Conservation (phyloP, 345 rosid genomes). For the Heritiera fomes region DNA sequence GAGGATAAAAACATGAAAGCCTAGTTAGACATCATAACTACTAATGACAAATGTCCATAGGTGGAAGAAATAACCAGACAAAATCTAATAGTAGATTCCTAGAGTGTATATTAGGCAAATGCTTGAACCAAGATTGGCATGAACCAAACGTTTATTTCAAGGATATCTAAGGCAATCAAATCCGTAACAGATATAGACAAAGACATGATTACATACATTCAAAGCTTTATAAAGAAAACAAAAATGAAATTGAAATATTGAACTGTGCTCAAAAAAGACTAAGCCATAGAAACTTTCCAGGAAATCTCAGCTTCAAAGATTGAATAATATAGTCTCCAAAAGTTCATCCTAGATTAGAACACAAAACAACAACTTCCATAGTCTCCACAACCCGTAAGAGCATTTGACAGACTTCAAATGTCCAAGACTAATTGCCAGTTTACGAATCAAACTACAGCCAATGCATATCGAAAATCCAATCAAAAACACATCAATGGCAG, state of each 20-base stretch:
- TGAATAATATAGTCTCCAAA: constrained; percentile 1
- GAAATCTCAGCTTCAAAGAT: neutral
- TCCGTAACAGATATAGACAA: neutral
- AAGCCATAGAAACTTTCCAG: neutral
- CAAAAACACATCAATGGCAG: neutral
- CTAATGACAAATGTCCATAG: neutral
- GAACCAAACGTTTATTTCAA: neutral
- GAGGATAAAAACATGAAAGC: neutral
- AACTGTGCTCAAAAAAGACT: neutral
- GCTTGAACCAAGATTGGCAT: neutral
- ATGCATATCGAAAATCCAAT: neutral
- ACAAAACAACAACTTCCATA: neutral
- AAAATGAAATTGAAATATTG: neutral
- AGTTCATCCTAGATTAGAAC: neutral
- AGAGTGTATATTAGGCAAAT: neutral
- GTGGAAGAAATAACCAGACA: neutral
- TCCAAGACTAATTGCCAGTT: neutral
- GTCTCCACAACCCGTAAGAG: neutral
- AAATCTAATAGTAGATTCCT: neutral
- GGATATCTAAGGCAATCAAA: constrained; percentile 1
- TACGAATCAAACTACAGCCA: neutral
- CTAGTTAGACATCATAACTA: neutral
- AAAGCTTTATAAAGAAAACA: neutral
- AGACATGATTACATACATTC: neutral
- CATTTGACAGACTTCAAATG: neutral